Evolutionary conservation across 495 filamentous ascomycete genomes (phyloP).

Genomic region (Aspergillus leporis): DNA sequence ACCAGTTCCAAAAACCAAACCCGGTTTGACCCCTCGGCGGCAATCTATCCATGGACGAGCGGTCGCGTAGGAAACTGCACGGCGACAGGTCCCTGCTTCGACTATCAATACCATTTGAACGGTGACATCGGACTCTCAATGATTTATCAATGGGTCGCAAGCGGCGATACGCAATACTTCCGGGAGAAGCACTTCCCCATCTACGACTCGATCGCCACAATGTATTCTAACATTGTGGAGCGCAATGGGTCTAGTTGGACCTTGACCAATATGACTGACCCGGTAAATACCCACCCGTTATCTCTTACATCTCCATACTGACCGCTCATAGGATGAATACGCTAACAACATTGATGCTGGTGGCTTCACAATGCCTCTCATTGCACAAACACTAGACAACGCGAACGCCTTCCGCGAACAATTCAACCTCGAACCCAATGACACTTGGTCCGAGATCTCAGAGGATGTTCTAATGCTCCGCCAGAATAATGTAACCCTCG

Average conservation of each 20-base stretch:
- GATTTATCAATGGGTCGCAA: constrained; percentile 60
- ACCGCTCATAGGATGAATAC: constrained; percentile 59
- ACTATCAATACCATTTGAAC: constrained; percentile 62
- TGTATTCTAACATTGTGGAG: constrained; percentile 56
- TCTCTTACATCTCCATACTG: not conserved
- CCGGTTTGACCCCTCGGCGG: constrained; percentile 50
- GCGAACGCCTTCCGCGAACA: constrained; percentile 58
- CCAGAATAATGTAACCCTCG: constrained; percentile 65
- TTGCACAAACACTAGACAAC: constrained; percentile 55
- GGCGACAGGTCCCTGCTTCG: constrained; percentile 65
- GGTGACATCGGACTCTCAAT: constrained; percentile 70
- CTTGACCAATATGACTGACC: constrained; percentile 75
- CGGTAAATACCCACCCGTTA: constrained; percentile 40
- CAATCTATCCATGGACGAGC: constrained; percentile 64
- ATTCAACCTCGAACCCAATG: constrained; percentile 52
- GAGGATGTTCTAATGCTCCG: constrained; percentile 53
- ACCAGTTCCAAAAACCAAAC: constrained; percentile 55
- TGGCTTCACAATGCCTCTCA: constrained; percentile 71
- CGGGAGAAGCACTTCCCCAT: constrained; percentile 55
- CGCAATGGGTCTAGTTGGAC: constrained; percentile 55
- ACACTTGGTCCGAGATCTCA: constrained; percentile 54
- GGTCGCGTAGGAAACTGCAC: constrained; percentile 68
- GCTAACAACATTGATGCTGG: constrained; percentile 71
- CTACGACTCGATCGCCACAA: constrained; percentile 57
- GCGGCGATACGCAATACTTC: constrained; percentile 59